Evolutionary conservation across 1,284 basidiomycete species (phyloP).

Genomic region (Macrocystidia cucumis): DNA sequence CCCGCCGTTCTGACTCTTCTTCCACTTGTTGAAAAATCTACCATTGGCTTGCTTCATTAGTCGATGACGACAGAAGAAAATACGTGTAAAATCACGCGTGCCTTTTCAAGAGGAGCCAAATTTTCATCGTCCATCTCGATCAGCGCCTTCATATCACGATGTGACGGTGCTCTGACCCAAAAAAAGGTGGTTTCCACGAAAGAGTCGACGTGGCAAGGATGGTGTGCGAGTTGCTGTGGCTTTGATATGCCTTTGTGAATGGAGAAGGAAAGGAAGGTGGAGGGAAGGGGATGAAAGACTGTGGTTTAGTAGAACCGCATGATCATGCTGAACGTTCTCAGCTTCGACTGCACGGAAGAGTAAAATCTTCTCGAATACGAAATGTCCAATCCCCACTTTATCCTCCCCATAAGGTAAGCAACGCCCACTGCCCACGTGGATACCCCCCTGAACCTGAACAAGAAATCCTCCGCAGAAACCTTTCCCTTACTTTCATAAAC

Average conservation of each 20-base stretch:
- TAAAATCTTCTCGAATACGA: too few species aligned
- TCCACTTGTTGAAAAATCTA: constrained; percentile 52
- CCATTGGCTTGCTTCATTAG: constrained; percentile 3
- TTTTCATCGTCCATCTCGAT: constrained; percentile 14
- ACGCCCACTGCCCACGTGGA: background rate
- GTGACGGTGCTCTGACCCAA: background rate
- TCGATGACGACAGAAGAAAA: background rate
- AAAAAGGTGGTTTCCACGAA: constrained; percentile 1
- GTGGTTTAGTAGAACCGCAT: constrained; percentile 10
- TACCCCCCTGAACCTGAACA: constrained; percentile 17
- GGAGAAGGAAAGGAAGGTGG: constrained; percentile 4
- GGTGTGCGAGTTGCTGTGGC: too few species aligned
- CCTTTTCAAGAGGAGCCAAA: constrained; percentile 31
- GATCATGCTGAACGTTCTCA: constrained; percentile 10
- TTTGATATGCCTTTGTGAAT: constrained; percentile 5
- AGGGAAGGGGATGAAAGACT: constrained; percentile 3
- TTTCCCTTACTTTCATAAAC: too few species aligned
- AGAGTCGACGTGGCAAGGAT: background rate
- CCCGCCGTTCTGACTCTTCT: constrained; percentile 39
- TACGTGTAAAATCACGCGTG: constrained; percentile 13
- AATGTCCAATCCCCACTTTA: too few species aligned
- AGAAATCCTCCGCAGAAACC: too few species aligned
- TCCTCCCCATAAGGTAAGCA: constrained; percentile 8
- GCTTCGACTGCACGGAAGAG: background rate
- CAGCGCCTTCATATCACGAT: background rate